Base-by-base conservation (phyloP, 805 yeast species). In the Sugiyamaella lignohabitans region DNA sequence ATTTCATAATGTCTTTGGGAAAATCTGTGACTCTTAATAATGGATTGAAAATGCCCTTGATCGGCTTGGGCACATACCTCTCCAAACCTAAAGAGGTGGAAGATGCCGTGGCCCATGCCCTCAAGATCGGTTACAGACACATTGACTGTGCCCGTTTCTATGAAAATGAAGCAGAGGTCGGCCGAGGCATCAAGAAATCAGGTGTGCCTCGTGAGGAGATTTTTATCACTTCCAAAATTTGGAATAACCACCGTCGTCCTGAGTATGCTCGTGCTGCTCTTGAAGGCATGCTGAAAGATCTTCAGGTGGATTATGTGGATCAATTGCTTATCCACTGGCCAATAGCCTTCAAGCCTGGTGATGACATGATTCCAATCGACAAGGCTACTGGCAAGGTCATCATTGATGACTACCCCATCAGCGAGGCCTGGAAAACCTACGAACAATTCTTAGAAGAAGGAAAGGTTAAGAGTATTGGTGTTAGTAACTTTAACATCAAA, bases 401-500 rank as follows among this genome's bases (percentile, higher is more conserved):
- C 32, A 38, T 27, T 40, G 60, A 64, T 17, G 57, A 53, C 32
- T 43, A 50, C 36, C 38, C 59, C 14, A 27, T 58, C 16, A 49
- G 75, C 37, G 75, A 72, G 66, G 32, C 76, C 6, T 79, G 76
- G 72, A 58, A 61, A 47, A 79, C 78, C 4, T 63, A 78, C 58
- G 76, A 78, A 59, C 75, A 78, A 46, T 69, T 70, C 5, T 76
- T 71, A n/a, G 72, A 59, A 29, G 59, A 64, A 16, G 82, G 85
- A 4, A 59, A 67, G 36, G 76, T 81, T 45, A 75, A 72, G 56
- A 71, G 84, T 3, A 77, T 85, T 47, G 95, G 94, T 38, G 88
- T 85, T n/a, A 83, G 91, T 3, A 84, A 84, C 64, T 84, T 72
- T 56, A 87, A 87, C 34, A 59, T 63, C n/a, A 65, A 63, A 3